Percentiles rank a stretch among this genome's conserved stretches.
phyloP scores from a whole-genome alignment of 2,329 filamentous ascomycete species.

The Penicillium occitanis region DNA sequence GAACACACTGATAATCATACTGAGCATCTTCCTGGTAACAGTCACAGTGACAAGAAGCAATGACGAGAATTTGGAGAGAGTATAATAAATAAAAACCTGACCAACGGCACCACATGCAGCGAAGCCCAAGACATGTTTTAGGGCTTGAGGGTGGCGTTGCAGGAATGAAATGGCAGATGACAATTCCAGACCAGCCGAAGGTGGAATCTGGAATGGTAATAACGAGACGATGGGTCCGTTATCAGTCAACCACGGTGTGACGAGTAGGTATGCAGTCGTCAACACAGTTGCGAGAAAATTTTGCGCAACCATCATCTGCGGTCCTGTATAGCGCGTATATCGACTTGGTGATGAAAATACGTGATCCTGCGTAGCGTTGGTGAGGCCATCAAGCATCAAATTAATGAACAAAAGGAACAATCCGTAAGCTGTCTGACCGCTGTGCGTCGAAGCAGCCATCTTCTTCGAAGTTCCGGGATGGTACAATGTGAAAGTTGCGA shows the following conservation, averaged over 20 bases:
- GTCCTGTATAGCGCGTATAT: slow-evolving; percentile 79
- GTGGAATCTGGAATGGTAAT: slow-evolving; percentile 60
- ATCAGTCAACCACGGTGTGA: slow-evolving; percentile 70
- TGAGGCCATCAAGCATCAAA: slow-evolving; percentile 90
- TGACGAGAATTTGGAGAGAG: slow-evolving; percentile 85
- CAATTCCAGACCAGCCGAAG: slow-evolving; percentile 71
- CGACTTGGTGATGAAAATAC: slow-evolving; percentile 67
- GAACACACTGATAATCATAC: slow-evolving; percentile 94
- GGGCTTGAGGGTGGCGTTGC: slow-evolving; percentile 73
- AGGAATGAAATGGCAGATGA: slow-evolving; percentile 78
- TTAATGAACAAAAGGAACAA: slow-evolving; percentile 83
- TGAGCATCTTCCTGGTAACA: slow-evolving; percentile 98
- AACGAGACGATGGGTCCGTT: slow-evolving; percentile 65
- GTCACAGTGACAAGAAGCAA: slow-evolving; percentile 93
- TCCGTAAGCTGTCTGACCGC: slow-evolving; percentile 66
- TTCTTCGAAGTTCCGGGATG: slow-evolving; percentile 62
- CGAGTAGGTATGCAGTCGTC: slow-evolving; percentile 71
- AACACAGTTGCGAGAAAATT: slow-evolving; percentile 82
- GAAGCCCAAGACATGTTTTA: slow-evolving; percentile 86
- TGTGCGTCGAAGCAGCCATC: slow-evolving; percentile 56
- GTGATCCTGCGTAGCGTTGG: slow-evolving; percentile 94
- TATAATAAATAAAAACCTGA: slow-evolving; percentile 98
- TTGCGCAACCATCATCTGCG: slow-evolving; percentile 99
- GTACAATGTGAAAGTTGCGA: slow-evolving; percentile 93
- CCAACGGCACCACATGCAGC: slow-evolving; percentile 86